phyloP scores from a whole-genome alignment of 495 filamentous ascomycete species.

The Penicillium steckii region DNA sequence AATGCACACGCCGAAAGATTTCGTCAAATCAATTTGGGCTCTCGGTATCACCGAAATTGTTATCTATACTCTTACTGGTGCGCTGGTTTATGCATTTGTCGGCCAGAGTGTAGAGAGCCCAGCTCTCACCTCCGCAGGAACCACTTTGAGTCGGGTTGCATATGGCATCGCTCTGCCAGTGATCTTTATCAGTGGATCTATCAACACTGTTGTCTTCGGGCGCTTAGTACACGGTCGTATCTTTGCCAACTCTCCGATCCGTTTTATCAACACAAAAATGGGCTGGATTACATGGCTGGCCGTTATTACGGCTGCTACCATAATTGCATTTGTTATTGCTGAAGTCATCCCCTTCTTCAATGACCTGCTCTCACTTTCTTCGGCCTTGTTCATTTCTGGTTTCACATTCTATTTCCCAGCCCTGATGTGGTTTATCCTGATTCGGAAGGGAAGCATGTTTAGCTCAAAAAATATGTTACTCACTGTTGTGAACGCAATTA shows the following conservation, averaged over 20 bases:
- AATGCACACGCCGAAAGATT: constrained; percentile 67
- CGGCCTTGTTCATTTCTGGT: constrained; percentile 39
- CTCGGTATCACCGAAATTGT: constrained; percentile 60
- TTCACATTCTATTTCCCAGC: constrained; percentile 41
- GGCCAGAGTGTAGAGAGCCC: constrained; percentile 64
- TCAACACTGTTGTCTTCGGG: constrained; percentile 59
- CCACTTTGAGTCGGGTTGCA: constrained; percentile 61
- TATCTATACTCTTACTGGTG: constrained; percentile 67
- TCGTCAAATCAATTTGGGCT: constrained; percentile 57
- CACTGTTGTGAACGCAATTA: constrained; percentile 20
- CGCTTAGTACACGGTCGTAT: constrained; percentile 62
- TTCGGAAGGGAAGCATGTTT: constrained; percentile 41
- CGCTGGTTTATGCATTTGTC: constrained; percentile 66
- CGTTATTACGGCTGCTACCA: constrained; percentile 52
- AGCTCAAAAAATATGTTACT: constrained; percentile 29
- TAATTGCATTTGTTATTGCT: constrained; percentile 66
- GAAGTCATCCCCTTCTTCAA: constrained; percentile 69
- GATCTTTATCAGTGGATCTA: constrained; percentile 66
- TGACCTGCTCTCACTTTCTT: constrained; percentile 57
- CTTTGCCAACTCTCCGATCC: constrained; percentile 51
- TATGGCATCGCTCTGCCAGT: constrained; percentile 74
- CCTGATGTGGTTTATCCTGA: constrained; percentile 62
- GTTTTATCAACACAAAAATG: constrained; percentile 58
- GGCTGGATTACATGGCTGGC: constrained; percentile 58
- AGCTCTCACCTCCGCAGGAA: constrained; percentile 63